Evolutionary conservation across 2,329 filamentous ascomycete genomes (phyloP).

Genomic region (Penicillium sp.): DNA sequence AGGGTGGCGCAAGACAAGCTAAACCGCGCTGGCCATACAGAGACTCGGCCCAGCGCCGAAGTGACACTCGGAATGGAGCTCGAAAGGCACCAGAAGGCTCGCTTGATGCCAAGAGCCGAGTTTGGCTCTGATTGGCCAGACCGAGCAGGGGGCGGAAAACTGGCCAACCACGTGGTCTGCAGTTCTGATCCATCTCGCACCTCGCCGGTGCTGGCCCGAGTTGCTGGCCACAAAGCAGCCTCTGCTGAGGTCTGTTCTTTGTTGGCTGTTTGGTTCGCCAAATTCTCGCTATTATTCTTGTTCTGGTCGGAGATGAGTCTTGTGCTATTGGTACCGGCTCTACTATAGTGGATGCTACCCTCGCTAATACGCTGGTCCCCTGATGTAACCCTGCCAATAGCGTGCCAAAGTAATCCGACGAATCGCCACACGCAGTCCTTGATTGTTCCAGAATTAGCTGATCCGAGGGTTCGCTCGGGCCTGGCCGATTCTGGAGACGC

Average conservation of each 20-base stretch:
- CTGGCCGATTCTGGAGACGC: background rate
- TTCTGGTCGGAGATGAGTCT: background rate
- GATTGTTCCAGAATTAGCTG: background rate
- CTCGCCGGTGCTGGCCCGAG: no score
- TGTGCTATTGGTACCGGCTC: background rate
- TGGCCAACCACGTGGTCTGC: constrained; percentile 1
- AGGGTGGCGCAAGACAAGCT: background rate
- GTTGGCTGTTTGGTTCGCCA: background rate
- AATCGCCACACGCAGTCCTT: background rate
- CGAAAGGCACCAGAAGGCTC: background rate
- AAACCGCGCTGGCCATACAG: constrained; percentile 27
- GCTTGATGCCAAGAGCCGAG: background rate
- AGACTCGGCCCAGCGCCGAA: constrained; percentile 29
- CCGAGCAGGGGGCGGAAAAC: constrained; percentile 5
- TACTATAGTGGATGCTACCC: background rate
- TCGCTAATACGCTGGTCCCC: background rate
- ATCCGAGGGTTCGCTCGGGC: background rate
- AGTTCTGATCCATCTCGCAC: background rate
- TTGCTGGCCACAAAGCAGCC: no score
- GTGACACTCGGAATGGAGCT: constrained; percentile 9
- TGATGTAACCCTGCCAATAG: background rate
- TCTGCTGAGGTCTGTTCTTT: background rate
- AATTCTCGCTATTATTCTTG: background rate
- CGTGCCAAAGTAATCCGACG: background rate
- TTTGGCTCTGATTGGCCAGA: background rate